A percentile compares a stretch with the other conserved stretches of the same genome.
phyloP scores from a whole-genome alignment of 2,329 filamentous ascomycete species.

The Piedraia hortae region DNA sequence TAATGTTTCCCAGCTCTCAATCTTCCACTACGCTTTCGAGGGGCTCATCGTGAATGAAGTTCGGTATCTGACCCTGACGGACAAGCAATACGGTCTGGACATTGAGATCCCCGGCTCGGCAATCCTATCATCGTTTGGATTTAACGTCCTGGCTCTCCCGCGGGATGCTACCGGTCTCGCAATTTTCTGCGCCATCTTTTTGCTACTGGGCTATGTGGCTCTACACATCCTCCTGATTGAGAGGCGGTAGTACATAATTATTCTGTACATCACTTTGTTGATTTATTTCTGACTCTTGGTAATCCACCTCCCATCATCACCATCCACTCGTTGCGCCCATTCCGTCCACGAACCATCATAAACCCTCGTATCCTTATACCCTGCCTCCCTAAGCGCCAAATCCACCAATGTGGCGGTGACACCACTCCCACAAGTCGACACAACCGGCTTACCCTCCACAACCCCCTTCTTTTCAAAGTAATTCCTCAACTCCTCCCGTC shows the following conservation, averaged over 20 bases:
- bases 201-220: constrained; percentile 64
- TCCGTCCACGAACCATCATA: constrained; percentile 93
- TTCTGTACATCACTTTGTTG: neutral
- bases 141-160: constrained; percentile 70
- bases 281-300: constrained; percentile 5
- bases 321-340: constrained; percentile 13
- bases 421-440: constrained; percentile 75
- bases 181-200: constrained; percentile 56
- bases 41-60: constrained; percentile 94
- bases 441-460: constrained; percentile 51
- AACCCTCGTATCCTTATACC: constrained; percentile 38
- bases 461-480: constrained; percentile 60
- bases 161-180: constrained; percentile 54
- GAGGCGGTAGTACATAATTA: constrained; percentile 38
- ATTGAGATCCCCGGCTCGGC: constrained; percentile 88
- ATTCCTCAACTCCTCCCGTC: constrained; percentile 40
- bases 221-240: constrained; percentile 90
- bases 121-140: constrained; percentile 84
- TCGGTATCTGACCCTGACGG: constrained; percentile 60
- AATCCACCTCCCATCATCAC: constrained; percentile 12
- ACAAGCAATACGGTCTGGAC: constrained; percentile 86
- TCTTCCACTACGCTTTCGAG: constrained; percentile 96
- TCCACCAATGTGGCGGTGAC: constrained; percentile 84
- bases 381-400: constrained; percentile 54
- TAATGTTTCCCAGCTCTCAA: constrained; percentile 34